A percentile compares a stretch with the other conserved stretches of the same genome.
These are phyloP conservation scores for Phragmites australis DNA, from an alignment of 176 grass and related monocot species.

Conservation along the genomic window DNA sequence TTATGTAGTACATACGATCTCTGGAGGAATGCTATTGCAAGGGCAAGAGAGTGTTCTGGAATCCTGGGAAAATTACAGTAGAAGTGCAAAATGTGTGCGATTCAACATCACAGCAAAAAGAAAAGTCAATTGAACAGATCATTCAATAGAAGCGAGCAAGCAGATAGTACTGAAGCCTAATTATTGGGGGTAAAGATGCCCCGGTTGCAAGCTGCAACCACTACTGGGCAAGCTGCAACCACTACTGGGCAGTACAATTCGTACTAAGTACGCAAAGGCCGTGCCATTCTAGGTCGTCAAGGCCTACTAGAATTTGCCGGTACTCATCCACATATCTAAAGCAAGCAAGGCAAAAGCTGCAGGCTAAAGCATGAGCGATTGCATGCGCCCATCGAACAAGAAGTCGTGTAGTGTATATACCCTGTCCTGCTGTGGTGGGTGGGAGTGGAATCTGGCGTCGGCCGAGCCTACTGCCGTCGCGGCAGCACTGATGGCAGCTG, in stretches of 20 bases:
- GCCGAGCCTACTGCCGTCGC: constrained; percentile 56
- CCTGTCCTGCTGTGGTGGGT: constrained; percentile 52
- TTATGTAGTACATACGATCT: background rate
- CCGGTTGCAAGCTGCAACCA: constrained; percentile 38
- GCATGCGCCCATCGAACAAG: constrained; percentile 22
- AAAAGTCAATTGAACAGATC: background rate
- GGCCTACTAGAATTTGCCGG: constrained; percentile 10
- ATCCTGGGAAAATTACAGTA: background rate
- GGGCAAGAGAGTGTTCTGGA: background rate
- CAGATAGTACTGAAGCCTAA: constrained; percentile 30
- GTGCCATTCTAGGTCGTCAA: constrained; percentile 37
- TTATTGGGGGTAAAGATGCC: constrained; percentile 37
- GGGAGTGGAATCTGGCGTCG: constrained; percentile 60
- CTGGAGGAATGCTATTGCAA: background rate
- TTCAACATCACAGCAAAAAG: constrained; percentile 3
- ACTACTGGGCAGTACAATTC: constrained; percentile 43
- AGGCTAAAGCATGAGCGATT: constrained; percentile 28
- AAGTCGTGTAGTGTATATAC: constrained; percentile 50
- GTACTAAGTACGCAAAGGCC: constrained; percentile 45
- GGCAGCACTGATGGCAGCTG: constrained; percentile 61
- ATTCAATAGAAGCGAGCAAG: constrained; percentile 20
- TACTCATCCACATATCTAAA: constrained; percentile 50
- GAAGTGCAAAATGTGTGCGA: background rate
- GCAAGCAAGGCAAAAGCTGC: constrained; percentile 41
- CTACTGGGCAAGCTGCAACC: constrained; percentile 42